These are phyloP conservation scores for Pleurotus platypus DNA, from an alignment of 768 basidiomycete species.

Conservation along the genomic window DNA sequence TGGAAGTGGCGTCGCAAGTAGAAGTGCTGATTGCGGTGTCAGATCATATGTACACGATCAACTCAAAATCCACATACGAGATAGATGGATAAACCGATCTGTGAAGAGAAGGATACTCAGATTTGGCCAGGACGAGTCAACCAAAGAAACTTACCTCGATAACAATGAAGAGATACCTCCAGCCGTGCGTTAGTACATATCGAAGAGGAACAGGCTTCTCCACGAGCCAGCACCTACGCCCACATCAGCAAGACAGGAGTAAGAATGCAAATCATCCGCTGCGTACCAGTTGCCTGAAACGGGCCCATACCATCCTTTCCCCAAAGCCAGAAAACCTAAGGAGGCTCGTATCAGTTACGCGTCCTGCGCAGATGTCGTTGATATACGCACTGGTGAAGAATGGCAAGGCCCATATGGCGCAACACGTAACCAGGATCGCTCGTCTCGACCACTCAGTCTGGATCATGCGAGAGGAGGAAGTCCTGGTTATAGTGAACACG, in stretches of 20 bases:
- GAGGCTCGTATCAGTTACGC: no score
- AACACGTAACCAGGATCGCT: background rate
- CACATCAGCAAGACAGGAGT: background rate
- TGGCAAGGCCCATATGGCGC: background rate
- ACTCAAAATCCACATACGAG: background rate
- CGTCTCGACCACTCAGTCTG: slow-evolving; percentile 1
- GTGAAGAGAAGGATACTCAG: background rate
- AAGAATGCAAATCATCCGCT: no score
- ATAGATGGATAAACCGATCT: slow-evolving; percentile 5
- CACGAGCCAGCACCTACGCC: slow-evolving; percentile 14
- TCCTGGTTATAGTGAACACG: slow-evolving; percentile 12
- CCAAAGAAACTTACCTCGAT: slow-evolving; percentile 18
- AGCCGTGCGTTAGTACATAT: slow-evolving; percentile 13
- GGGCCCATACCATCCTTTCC: slow-evolving; percentile 13
- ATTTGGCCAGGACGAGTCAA: background rate
- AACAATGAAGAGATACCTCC: slow-evolving; percentile 13
- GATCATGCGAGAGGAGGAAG: background rate
- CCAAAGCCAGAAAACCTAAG: slow-evolving; percentile 11
- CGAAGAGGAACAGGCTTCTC: slow-evolving; percentile 12
- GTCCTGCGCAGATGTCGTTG: no score
- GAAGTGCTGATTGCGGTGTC: background rate
- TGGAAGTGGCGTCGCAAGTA: slow-evolving; percentile 3
- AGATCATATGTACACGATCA: background rate
- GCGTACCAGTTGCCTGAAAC: slow-evolving; percentile 15
- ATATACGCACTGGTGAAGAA: background rate